Evolutionary conservation across 2,329 filamentous ascomycete genomes (phyloP), one percentile per base, ranked within the genome.

Genomic region (Coccinonectria pachysandricola): DNA sequence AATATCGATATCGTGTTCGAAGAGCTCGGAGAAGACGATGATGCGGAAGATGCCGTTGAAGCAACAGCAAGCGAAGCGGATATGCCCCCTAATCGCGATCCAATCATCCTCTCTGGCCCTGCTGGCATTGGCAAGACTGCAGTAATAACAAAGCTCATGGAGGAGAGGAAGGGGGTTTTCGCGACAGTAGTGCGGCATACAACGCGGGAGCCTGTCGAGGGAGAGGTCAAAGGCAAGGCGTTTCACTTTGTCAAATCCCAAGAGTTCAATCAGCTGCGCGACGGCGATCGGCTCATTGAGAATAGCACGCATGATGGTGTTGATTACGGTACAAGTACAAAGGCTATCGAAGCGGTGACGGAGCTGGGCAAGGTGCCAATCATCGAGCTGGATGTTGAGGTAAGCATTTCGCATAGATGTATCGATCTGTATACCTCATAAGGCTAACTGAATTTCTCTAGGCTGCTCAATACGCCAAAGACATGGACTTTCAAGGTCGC

Each of bases 41-140:
- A 50, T 3, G 45, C 50, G 7, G 43, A 44, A 7, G 45, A 52
- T 5, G 57, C 56, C n/a, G 48, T 45, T 15, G 48, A 48, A 6
- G 52, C 49, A 7, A 43, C 48, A 19, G 47, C 49, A 4, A 40
- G 21, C 11, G 52, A 53, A 2, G 45, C 43, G 8, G 45, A 54
- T 17, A 53, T 63, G 36, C 71, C 70, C 4, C 50, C 58, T 12
- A 62, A 75, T 38, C 57, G 51, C 24, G 59, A 58, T 4, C 57
- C 69, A 5, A 71, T 88, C 35, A 68, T 88, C 35, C 61, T 91
- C 35, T 75, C 75, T 7, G 80, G 79, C 3, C 71, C 75, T 5
- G 62, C 60, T 5, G 70, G 70, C 28, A 61, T 65, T 7, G 75
- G 74, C 22, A 81, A 79, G 49, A 70, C 72, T 10, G 71, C 69